phyloP scores from a whole-genome alignment of 2,329 filamentous ascomycete species.

The Aureobasidium melanogenum region DNA sequence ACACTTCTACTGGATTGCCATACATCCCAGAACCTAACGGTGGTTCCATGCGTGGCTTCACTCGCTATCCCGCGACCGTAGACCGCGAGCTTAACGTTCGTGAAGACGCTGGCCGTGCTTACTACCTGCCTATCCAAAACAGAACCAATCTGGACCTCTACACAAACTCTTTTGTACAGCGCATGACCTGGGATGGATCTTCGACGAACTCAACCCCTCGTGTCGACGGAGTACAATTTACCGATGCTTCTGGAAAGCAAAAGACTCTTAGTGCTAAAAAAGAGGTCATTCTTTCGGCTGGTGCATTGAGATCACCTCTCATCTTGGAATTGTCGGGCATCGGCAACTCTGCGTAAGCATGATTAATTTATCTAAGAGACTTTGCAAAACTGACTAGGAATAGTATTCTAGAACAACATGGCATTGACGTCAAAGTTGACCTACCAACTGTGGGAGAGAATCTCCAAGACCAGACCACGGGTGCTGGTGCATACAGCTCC shows the following conservation, averaged over 20 bases:
- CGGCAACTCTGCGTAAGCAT: conserved; percentile 21
- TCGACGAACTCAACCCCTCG: background rate
- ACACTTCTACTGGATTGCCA: conserved; percentile 26
- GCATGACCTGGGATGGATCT: conserved; percentile 30
- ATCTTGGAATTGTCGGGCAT: conserved; percentile 30
- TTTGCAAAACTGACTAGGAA: background rate
- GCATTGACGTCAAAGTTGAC: conserved; percentile 23
- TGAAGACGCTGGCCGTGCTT: conserved; percentile 40
- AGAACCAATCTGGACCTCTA: conserved; percentile 37
- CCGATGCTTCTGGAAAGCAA: background rate
- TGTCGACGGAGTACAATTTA: conserved; percentile 3
- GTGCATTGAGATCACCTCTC: conserved; percentile 26
- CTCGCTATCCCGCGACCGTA: conserved; percentile 34
- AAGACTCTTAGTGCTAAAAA: conserved; percentile 17
- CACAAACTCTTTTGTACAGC: conserved; percentile 33
- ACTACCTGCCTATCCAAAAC: conserved; percentile 35
- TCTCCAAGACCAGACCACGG: conserved; percentile 24
- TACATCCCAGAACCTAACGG: conserved; percentile 36
- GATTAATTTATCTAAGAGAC: background rate
- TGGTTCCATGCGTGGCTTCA: conserved; percentile 37
- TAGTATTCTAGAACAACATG: conserved; percentile 20
- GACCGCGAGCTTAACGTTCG: conserved; percentile 30
- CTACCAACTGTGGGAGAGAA: conserved; percentile 27
- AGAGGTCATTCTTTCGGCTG: conserved; percentile 30
- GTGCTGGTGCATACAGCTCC: conserved; percentile 16